Percentiles rank a stretch among this genome's conserved stretches.
Evolutionary conservation across 2,329 filamentous ascomycete genomes (phyloP).

Genomic region (Colletotrichum nymphaeae): DNA sequence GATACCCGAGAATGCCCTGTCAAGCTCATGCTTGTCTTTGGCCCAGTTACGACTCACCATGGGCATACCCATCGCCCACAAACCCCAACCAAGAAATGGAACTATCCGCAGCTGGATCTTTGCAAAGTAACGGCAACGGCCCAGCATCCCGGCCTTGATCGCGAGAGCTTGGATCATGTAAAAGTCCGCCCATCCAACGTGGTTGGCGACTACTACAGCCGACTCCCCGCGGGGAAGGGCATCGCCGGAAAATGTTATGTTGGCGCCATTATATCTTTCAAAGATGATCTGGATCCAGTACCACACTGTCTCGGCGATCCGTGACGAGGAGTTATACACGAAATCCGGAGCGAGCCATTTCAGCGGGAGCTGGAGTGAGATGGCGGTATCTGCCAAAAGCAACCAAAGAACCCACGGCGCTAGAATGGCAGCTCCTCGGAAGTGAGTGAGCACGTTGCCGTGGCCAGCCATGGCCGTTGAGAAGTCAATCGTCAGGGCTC

Average conservation of each 20-base stretch:
- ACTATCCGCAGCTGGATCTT: slow-evolving; percentile 69
- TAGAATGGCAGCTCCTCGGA: slow-evolving; percentile 56
- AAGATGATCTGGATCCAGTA: slow-evolving; percentile 68
- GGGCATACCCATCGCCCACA: slow-evolving; percentile 75
- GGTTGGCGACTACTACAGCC: slow-evolving; percentile 70
- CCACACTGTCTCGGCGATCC: slow-evolving; percentile 66
- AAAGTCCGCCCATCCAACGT: slow-evolving; percentile 72
- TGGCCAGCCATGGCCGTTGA: slow-evolving; percentile 28
- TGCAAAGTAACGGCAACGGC: slow-evolving; percentile 71
- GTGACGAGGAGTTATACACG: slow-evolving; percentile 66
- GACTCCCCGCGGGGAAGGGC: slow-evolving; percentile 64
- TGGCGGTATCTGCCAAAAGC: slow-evolving; percentile 60
- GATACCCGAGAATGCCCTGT: slow-evolving; percentile 67
- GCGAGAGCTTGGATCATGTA: slow-evolving; percentile 73
- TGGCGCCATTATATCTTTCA: slow-evolving; percentile 62
- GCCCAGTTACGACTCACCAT: slow-evolving; percentile 71
- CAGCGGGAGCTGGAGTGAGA: slow-evolving; percentile 61
- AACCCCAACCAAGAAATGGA: slow-evolving; percentile 71
- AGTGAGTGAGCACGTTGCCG: slow-evolving; percentile 44
- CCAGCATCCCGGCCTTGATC: slow-evolving; percentile 65
- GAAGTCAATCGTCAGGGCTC: background rate
- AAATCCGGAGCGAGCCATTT: slow-evolving; percentile 58
- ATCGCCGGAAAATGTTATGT: slow-evolving; percentile 65
- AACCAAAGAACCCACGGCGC: slow-evolving; percentile 66
- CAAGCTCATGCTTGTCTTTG: slow-evolving; percentile 65